A percentile compares a stretch with the other conserved stretches of the same genome.
phyloP scores from a whole-genome alignment of 2,329 filamentous ascomycete species.

The Bipolaris cookei region DNA sequence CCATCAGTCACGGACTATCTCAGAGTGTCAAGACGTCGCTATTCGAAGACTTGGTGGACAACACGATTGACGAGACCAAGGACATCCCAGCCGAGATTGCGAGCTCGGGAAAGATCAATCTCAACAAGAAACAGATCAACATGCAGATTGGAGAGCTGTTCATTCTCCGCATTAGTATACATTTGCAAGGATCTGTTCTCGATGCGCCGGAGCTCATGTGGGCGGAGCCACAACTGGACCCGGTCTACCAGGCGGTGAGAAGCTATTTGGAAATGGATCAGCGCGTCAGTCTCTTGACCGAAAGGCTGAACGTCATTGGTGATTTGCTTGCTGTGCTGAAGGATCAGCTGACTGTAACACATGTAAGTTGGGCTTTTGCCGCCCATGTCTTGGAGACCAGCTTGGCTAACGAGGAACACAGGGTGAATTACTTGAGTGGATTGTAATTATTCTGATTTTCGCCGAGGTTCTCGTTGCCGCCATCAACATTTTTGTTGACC shows the following conservation, averaged over 20 bases:
- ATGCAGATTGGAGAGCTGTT: conserved; percentile 99
- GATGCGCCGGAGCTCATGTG: conserved; percentile 98
- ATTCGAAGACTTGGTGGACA: conserved; percentile 93
- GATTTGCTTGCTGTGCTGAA: conserved; percentile 92
- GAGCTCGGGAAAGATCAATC: conserved; percentile 85
- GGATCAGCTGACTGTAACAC: conserved; percentile 89
- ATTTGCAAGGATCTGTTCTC: conserved; percentile 93
- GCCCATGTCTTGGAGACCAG: not conserved
- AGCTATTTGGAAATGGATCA: conserved; percentile 99
- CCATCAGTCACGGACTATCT: conserved; percentile 92
- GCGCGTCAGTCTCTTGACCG: conserved; percentile 84
- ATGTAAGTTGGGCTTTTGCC: conserved; percentile 36
- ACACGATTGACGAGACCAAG: conserved; percentile 91
- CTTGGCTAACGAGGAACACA: conserved; percentile 23
- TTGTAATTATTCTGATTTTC: conserved; percentile 91
- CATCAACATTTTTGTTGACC: conserved; percentile 93
- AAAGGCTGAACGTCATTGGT: conserved; percentile 89
- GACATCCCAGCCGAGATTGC: conserved; percentile 93
- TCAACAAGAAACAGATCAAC: conserved; percentile 90
- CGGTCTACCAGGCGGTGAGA: conserved; percentile 92
- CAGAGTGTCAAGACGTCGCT: conserved; percentile 98
- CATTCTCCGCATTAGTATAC: conserved; percentile 96
- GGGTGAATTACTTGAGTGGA: conserved; percentile 60
- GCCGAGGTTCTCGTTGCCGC: conserved; percentile 92
- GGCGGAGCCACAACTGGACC: conserved; percentile 96